A percentile compares a stretch with the other conserved stretches of the same genome.
These are phyloP conservation scores for Dysphania ambrosioides DNA, from an alignment of 148 eudicot genomes.

Conservation along the genomic window DNA sequence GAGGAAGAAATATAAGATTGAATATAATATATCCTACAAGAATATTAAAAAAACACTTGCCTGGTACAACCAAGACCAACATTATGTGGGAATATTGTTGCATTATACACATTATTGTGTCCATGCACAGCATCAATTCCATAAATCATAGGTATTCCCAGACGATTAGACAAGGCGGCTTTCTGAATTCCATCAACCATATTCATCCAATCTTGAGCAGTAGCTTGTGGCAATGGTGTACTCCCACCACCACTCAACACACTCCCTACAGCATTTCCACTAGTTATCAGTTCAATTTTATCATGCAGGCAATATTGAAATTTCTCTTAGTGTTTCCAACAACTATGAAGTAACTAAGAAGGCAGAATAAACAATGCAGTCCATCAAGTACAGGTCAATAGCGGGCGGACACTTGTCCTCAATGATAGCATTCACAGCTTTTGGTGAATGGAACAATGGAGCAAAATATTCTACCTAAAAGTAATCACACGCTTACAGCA, in stretches of 20 bases:
- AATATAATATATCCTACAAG: neutral
- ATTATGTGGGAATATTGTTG: constrained; percentile 78
- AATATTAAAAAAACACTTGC: constrained; percentile 28
- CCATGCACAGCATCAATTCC: constrained; percentile 87
- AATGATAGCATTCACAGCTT: too few species aligned
- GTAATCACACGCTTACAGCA: too few species aligned
- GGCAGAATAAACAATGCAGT: too few species aligned
- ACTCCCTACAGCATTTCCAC: constrained; percentile 53
- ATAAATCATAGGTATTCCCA: constrained; percentile 79
- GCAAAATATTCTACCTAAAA: too few species aligned
- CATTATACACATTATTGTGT: constrained; percentile 71
- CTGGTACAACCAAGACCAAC: constrained; percentile 76
- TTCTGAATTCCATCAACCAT: constrained; percentile 67
- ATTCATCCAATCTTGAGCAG: constrained; percentile 64
- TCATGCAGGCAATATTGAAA: too few species aligned
- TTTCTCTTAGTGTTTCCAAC: neutral
- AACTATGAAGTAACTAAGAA: neutral
- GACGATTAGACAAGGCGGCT: constrained; percentile 59
- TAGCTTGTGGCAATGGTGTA: constrained; percentile 58
- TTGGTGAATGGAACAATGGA: too few species aligned
- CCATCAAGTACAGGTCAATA: too few species aligned
- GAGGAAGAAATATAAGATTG: neutral
- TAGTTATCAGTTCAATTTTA: constrained; percentile 17
- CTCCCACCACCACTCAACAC: constrained; percentile 81
- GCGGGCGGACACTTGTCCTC: too few species aligned